A percentile compares a stretch with the other conserved stretches of the same genome.
These are phyloP conservation scores for Metroxylon sagu DNA, from an alignment of 176 grass and related monocot species.

Conservation along the genomic window DNA sequence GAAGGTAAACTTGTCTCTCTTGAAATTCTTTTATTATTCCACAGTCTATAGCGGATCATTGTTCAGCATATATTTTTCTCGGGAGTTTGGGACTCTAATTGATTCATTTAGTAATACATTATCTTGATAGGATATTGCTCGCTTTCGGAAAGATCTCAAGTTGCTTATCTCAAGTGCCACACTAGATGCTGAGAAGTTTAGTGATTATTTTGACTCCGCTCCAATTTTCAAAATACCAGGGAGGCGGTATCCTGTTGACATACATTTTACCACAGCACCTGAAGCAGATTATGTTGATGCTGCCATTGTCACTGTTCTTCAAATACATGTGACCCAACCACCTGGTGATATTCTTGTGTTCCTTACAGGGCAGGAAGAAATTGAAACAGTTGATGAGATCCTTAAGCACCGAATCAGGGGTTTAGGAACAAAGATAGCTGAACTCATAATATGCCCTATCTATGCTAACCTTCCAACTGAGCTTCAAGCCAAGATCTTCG, in stretches of 20 bases:
- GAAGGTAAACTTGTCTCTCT: constrained; percentile 37
- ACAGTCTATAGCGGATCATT: too few relatives aligned
- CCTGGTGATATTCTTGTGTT: constrained; percentile 89
- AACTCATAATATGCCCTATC: constrained; percentile 86
- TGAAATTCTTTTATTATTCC: too few relatives aligned
- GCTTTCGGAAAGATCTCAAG: constrained; percentile 75
- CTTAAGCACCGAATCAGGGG: constrained; percentile 81
- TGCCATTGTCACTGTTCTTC: constrained; percentile 83
- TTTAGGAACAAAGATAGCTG: constrained; percentile 87
- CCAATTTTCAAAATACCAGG: constrained; percentile 95
- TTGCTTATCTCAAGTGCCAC: constrained; percentile 96
- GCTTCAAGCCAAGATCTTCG: constrained; percentile 95
- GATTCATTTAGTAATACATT: constrained; percentile 1
- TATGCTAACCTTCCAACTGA: constrained; percentile 92
- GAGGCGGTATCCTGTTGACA: constrained; percentile 66
- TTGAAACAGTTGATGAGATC: constrained; percentile 96
- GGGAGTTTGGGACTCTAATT: too few relatives aligned
- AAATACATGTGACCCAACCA: constrained; percentile 88
- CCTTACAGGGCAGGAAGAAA: constrained; percentile 89
- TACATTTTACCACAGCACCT: constrained; percentile 85
- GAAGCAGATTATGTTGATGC: constrained; percentile 98
- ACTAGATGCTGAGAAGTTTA: constrained; percentile 88
- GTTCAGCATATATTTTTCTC: too few relatives aligned
- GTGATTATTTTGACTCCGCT: constrained; percentile 83
- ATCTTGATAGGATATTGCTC: constrained; percentile 67